phyloP scores from a whole-genome alignment of 441 rosid species.

The Eruca vesicaria region DNA sequence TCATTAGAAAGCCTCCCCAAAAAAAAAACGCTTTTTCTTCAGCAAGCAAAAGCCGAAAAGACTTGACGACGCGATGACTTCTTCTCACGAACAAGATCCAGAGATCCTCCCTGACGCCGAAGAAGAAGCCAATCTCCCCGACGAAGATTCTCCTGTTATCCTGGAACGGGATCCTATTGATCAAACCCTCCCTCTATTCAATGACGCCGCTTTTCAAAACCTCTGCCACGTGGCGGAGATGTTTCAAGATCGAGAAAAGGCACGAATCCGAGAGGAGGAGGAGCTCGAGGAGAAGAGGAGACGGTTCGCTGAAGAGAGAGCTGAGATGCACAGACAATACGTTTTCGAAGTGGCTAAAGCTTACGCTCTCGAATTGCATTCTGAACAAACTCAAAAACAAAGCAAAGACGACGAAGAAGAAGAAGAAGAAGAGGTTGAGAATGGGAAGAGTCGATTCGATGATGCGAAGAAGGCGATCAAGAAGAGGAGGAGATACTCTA shows the following conservation, averaged over 20 bases:
- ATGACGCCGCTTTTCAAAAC: neutral
- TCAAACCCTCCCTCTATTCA: neutral
- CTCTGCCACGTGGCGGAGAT: neutral
- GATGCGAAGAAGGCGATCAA: constrained; percentile 36
- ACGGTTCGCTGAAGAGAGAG: neutral
- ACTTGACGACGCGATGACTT: neutral
- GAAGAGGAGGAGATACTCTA: constrained; percentile 23
- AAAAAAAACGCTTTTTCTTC: neutral
- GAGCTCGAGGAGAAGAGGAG: no score
- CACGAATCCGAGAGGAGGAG: neutral
- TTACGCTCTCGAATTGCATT: constrained; percentile 4
- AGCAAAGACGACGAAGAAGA: neutral
- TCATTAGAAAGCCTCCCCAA: neutral
- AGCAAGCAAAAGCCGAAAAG: neutral
- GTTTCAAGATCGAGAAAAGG: neutral
- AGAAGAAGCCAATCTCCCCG: neutral
- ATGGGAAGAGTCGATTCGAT: constrained; percentile 5
- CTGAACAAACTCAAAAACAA: neutral
- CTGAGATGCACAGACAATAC: neutral
- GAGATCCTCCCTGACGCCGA: neutral
- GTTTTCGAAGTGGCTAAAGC: neutral
- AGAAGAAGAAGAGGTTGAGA: neutral
- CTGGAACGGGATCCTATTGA: neutral
- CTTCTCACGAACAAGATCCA: neutral
- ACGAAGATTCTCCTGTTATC: neutral